Base-by-base conservation (phyloP, 345 rosid species). In the Cochlearia excelsa region DNA sequence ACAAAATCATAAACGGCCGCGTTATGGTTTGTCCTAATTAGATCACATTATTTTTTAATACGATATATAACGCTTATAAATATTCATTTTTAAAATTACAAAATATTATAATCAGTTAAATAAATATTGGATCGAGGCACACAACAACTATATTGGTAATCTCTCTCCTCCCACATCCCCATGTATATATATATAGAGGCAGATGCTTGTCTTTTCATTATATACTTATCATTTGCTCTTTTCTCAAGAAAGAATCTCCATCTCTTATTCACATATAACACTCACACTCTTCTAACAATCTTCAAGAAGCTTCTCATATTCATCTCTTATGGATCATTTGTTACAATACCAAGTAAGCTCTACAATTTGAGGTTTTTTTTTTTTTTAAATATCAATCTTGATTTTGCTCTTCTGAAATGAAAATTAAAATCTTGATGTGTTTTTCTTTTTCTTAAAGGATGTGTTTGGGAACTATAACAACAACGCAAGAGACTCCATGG, bases 401-500 rank as follows among this genome's bases (percentile, higher is more conserved):
- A 43, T 50, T 3, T 37, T 26, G 3, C 37, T 48, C 49, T 50
- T 30, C 7, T 50, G 5, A 57, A 11, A 33, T 57, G 6, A 38
- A 38, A 23, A 43, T n/a, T 51, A 57, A 5, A 44, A 45, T 51
- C 74, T 63, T 70, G 43, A 64, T 45, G 42, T 30, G 4, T 51
- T 44, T 49, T 38, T 31, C 41, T 23, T 6, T 29, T 6, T 39
- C 1, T 38, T 45, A 4, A 51, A 70, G 74, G 65, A 70, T 63
- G 65, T 46, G 10, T 70, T 70, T 57, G 74, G 55, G 50, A 51
- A 51, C 9, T 57, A 57, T 48, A 61, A 9, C 65, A 70, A 64
- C 65, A 70, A 64, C 51, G 55, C 74, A 51, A 57, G 65, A 51
- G 74, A 70, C 63, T 31, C 46, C 56, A 70, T 57, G 58, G 60